Evolutionary conservation across 2,329 filamentous ascomycete species (phyloP).

Genomic region (Thermomyces lanuginosus): DNA sequence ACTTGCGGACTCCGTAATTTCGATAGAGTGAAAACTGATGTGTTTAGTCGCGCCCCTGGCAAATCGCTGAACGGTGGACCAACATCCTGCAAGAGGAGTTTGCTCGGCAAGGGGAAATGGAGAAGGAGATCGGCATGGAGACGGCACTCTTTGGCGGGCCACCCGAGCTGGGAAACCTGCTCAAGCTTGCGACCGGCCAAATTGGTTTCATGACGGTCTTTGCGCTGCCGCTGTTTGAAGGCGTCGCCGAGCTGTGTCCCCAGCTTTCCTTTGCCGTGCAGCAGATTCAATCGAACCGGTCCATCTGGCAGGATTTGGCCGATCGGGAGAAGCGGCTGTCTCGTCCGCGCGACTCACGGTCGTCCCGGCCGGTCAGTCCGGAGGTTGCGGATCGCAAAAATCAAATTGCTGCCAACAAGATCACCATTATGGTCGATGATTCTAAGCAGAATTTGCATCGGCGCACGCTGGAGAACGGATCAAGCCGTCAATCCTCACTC

Average conservation of each 20-base stretch:
- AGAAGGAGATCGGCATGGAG: slow-evolving; percentile 68
- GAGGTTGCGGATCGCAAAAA: slow-evolving; percentile 6
- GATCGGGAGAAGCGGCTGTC: slow-evolving; percentile 15
- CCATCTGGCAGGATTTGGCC: slow-evolving; percentile 41
- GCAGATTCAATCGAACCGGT: slow-evolving; percentile 63
- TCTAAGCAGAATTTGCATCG: no score
- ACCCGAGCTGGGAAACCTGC: slow-evolving; percentile 63
- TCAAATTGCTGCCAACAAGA: no score
- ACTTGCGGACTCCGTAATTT: no score
- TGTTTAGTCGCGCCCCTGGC: slow-evolving; percentile 59
- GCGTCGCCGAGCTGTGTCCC: slow-evolving; percentile 71
- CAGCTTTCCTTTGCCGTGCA: slow-evolving; percentile 68
- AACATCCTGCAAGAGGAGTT: slow-evolving; percentile 91
- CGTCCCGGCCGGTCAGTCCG: slow-evolving; percentile 22
- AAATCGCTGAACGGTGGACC: slow-evolving; percentile 76
- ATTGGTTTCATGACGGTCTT: slow-evolving; percentile 96
- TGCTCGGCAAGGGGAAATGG: slow-evolving; percentile 81
- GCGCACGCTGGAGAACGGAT: no score
- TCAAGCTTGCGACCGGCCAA: slow-evolving; percentile 73
- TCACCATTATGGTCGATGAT: no score
- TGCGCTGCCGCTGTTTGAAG: slow-evolving; percentile 78
- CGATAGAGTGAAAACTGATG: slow-evolving; percentile 1
- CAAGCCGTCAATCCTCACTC: no score
- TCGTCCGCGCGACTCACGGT: no score
- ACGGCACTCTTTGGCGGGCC: slow-evolving; percentile 69